Evolutionary conservation across 2,329 filamentous ascomycete species (phyloP).

Genomic region (Colletotrichum lupini): DNA sequence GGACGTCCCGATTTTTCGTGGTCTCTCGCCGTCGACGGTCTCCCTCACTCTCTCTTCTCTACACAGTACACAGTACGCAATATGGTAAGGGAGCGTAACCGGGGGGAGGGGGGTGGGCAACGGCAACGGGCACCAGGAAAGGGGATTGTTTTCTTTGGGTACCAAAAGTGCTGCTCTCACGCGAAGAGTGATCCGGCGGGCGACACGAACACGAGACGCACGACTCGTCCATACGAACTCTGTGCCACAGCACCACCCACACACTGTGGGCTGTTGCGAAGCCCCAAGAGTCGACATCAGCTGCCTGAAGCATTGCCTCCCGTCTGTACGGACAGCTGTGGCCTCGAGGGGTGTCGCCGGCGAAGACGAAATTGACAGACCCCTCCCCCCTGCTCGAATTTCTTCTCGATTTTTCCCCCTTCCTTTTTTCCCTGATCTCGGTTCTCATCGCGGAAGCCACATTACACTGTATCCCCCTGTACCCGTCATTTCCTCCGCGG

Average conservation of each 20-base stretch:
- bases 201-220: constrained; percentile 21
- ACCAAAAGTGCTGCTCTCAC: background rate
- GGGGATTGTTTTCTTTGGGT: constrained; percentile 37
- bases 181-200: constrained; percentile 15
- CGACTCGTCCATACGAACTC: constrained; percentile 32
- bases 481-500: background rate
- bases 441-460: background rate
- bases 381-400: constrained; percentile 8
- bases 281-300: background rate
- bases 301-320: constrained; percentile 4
- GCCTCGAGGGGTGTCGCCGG: background rate
- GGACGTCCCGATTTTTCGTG: background rate
- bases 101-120: constrained; percentile 13
- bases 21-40: background rate
- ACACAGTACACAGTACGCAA: too few relatives aligned
- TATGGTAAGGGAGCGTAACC: constrained; percentile 12
- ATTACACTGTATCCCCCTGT: constrained; percentile 15
- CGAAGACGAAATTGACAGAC: constrained; percentile 20
- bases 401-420: constrained; percentile 28
- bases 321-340: background rate
- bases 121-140: constrained; percentile 26
- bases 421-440: constrained; percentile 14
- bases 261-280: constrained; percentile 1
- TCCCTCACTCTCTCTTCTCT: constrained; percentile 7
- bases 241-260: constrained; percentile 26